These are phyloP conservation scores for Galeopsis tetrahit DNA, from an alignment of 257 asterid species.

Conservation along the genomic window DNA sequence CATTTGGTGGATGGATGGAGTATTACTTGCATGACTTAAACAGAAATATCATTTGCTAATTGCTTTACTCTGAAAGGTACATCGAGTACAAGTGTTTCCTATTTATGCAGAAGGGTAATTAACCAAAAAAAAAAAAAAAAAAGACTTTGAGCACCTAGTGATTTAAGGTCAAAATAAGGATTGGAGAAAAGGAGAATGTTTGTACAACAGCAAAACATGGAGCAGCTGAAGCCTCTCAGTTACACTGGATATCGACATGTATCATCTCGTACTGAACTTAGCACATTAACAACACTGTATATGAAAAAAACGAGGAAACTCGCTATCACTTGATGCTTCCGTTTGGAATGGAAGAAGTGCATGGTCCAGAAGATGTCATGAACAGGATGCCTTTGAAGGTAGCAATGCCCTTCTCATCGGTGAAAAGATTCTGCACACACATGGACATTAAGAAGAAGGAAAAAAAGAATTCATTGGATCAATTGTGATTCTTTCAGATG, in stretches of 20 bases:
- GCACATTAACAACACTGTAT: background rate
- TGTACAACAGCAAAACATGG: constrained; percentile 3
- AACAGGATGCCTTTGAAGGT: constrained; percentile 87
- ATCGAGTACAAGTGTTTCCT: background rate
- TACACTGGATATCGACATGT: background rate
- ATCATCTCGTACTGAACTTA: background rate
- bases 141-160: background rate
- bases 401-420: constrained; percentile 80
- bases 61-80: background rate
- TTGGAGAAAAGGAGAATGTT: background rate
- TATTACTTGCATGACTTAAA: no score
- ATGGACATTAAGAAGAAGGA: background rate
- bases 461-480: background rate
- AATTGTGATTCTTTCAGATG: constrained; percentile 12
- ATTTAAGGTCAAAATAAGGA: background rate
- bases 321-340: constrained; percentile 61
- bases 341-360: constrained; percentile 72
- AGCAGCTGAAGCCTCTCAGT: background rate
- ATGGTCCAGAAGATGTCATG: constrained; percentile 90
- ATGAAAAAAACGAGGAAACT: background rate
- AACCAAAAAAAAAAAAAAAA: background rate
- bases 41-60: no score
- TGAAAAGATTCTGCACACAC: constrained; percentile 72
- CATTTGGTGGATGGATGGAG: no score
- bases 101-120: background rate